A percentile compares a stretch with the other conserved stretches of the same genome.
These are phyloP conservation scores for Aphanomyces stellatus DNA, from an alignment of 352 stramenopile species.

Conservation along the genomic window DNA sequence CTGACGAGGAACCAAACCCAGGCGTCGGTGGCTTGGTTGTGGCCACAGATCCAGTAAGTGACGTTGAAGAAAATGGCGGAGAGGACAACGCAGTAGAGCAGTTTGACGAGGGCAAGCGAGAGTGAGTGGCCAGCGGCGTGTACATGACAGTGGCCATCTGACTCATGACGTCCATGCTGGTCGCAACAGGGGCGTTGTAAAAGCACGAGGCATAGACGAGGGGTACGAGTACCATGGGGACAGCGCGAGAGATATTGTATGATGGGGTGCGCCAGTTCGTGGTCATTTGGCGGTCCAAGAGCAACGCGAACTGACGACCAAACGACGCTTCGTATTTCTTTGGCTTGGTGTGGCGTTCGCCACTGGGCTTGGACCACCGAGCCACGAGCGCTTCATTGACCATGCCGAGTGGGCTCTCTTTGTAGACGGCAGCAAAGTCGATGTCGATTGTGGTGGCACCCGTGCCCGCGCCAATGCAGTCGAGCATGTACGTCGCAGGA, in stretches of 20 bases:
- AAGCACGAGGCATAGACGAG: slow-evolving; percentile 44
- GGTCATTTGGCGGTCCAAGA: slow-evolving; percentile 42
- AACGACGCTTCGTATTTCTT: slow-evolving; percentile 24
- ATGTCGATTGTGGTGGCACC: slow-evolving; percentile 45
- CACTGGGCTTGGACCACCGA: slow-evolving; percentile 26
- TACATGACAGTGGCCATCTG: slow-evolving; percentile 28
- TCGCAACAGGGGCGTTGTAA: not conserved
- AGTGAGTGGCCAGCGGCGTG: not conserved
- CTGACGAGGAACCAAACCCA: slow-evolving; percentile 6
- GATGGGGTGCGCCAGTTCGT: slow-evolving; percentile 63
- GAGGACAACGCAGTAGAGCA: not conserved
- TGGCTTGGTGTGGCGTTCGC: slow-evolving; percentile 7
- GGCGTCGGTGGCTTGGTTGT: not conserved
- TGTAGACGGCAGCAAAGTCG: slow-evolving; percentile 18
- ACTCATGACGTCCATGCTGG: slow-evolving; percentile 24
- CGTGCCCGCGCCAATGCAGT: slow-evolving; percentile 41
- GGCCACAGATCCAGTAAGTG: slow-evolving; percentile 4
- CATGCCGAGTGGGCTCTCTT: not conserved
- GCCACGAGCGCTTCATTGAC: slow-evolving; percentile 29
- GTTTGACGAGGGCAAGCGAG: not conserved
- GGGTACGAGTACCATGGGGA: slow-evolving; percentile 67
- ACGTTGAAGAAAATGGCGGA: not conserved
- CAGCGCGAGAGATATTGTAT: slow-evolving; percentile 79
- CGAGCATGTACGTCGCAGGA: slow-evolving; percentile 83
- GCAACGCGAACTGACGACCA: slow-evolving; percentile 40